Evolutionary conservation across 2,329 filamentous ascomycete genomes (phyloP).

Genomic region (Pseudogymnoascus sp.): DNA sequence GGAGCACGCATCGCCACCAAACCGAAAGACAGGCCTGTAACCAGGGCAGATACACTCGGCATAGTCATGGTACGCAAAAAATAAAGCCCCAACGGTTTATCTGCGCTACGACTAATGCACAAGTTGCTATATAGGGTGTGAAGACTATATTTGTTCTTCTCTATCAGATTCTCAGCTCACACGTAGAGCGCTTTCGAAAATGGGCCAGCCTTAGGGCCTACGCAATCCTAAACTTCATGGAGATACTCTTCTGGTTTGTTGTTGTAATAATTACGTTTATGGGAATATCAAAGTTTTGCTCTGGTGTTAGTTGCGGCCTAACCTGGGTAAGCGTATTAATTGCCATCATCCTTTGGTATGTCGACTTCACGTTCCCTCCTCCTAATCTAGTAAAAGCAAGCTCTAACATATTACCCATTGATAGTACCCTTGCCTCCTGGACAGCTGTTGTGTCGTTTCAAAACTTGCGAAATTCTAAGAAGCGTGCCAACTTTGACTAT

Average conservation of each 20-base stretch:
- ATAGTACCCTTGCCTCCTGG: background rate
- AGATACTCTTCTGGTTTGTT: constrained; percentile 37
- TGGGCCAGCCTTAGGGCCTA: constrained; percentile 37
- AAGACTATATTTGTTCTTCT: constrained; percentile 35
- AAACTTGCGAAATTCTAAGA: background rate
- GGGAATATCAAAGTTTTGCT: background rate
- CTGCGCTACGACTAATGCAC: background rate
- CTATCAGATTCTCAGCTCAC: constrained; percentile 35
- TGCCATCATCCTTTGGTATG: background rate
- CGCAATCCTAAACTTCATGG: constrained; percentile 34
- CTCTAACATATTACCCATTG: background rate
- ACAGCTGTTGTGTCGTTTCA: background rate
- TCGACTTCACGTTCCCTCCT: background rate
- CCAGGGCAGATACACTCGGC: background rate
- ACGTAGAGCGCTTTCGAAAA: constrained; percentile 26
- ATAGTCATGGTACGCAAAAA: background rate
- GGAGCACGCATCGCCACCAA: background rate
- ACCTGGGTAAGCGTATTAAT: background rate
- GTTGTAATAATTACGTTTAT: constrained; percentile 27
- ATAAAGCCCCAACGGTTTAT: background rate
- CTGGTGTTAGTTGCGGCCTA: background rate
- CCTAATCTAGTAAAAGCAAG: background rate
- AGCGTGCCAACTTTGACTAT: background rate
- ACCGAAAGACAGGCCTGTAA: background rate
- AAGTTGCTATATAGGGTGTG: constrained; percentile 20